phyloP scores from a whole-genome alignment of 2,329 filamentous ascomycete genomes.

The Epichloe elymi region DNA sequence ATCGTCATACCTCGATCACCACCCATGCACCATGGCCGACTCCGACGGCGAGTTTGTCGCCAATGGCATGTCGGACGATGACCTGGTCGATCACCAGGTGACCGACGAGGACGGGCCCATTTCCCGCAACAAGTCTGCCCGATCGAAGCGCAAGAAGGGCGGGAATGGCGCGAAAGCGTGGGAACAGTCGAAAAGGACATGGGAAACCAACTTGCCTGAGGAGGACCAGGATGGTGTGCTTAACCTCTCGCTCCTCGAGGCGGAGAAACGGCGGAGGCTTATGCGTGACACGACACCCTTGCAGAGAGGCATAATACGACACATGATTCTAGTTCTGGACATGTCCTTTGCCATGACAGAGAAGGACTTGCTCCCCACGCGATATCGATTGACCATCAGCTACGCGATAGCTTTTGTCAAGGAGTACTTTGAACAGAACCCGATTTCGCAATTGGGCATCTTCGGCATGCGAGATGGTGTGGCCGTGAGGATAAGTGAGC shows the following conservation, averaged over 20 bases:
- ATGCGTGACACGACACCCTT: slow-evolving; percentile 89
- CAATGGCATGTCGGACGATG: slow-evolving; percentile 52
- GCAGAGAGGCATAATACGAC: slow-evolving; percentile 94
- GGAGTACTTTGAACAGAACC: slow-evolving; percentile 97
- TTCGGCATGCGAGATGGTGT: slow-evolving; percentile 89
- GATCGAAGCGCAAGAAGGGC: slow-evolving; percentile 19
- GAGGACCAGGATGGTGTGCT: slow-evolving; percentile 72
- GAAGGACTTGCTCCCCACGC: slow-evolving; percentile 83
- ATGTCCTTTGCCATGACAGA: slow-evolving; percentile 89
- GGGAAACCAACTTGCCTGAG: slow-evolving; percentile 54
- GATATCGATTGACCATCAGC: slow-evolving; percentile 68
- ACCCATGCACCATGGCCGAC: slow-evolving; percentile 45
- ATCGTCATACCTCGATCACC: background rate
- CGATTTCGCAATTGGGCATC: slow-evolving; percentile 88
- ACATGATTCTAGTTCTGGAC: slow-evolving; percentile 81
- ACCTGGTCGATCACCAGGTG: slow-evolving; percentile 38
- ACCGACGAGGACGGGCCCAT: slow-evolving; percentile 23
- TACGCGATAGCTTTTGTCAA: slow-evolving; percentile 80
- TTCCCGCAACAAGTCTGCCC: slow-evolving; percentile 15
- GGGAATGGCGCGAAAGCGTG: slow-evolving; percentile 41
- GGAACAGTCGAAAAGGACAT: slow-evolving; percentile 54
- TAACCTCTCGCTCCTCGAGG: slow-evolving; percentile 65
- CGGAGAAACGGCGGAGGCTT: slow-evolving; percentile 67
- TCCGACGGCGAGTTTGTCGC: slow-evolving; percentile 59
- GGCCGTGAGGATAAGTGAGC: slow-evolving; percentile 71